These are phyloP conservation scores for Blastobotrys americana DNA, from an alignment of 805 yeast species.

Conservation along the genomic window DNA sequence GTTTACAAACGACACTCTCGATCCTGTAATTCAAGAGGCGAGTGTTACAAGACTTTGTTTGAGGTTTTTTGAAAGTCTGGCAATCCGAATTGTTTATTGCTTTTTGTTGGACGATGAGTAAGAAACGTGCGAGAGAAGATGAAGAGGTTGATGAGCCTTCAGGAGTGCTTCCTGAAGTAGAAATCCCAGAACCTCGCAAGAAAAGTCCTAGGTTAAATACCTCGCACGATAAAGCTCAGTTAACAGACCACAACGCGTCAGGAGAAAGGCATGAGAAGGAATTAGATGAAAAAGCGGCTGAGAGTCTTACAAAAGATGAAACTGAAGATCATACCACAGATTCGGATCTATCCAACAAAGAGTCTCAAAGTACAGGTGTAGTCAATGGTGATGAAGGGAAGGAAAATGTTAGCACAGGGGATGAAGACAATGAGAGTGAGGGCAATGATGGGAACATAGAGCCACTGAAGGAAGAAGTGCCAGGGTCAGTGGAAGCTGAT, in stretches of 20 bases:
- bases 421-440: not conserved
- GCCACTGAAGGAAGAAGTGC: constrained; percentile 28
- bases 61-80: no score
- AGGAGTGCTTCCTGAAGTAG: constrained; percentile 5
- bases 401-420: not conserved
- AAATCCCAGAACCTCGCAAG: constrained; percentile 1
- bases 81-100: no score
- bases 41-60: no score
- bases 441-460: not conserved
- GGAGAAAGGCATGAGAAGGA: no score
- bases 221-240: no score
- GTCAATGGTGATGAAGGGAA: constrained; percentile 13
- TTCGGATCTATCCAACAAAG: no score
- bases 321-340: constrained; percentile 4
- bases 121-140: constrained; percentile 12
- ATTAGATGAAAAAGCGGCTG: constrained; percentile 1
- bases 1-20: no score
- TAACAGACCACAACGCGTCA: no score
- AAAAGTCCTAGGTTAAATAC: constrained; percentile 4
- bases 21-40: no score
- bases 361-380: constrained; percentile 8
- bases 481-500: constrained; percentile 18
- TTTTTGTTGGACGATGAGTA: no score
- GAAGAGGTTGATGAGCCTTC: constrained; percentile 7
- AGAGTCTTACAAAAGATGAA: constrained; percentile 1